Conservation (phyloP, 1,284 basidiomycete genomes). For the Boletus calvinii region DNA sequence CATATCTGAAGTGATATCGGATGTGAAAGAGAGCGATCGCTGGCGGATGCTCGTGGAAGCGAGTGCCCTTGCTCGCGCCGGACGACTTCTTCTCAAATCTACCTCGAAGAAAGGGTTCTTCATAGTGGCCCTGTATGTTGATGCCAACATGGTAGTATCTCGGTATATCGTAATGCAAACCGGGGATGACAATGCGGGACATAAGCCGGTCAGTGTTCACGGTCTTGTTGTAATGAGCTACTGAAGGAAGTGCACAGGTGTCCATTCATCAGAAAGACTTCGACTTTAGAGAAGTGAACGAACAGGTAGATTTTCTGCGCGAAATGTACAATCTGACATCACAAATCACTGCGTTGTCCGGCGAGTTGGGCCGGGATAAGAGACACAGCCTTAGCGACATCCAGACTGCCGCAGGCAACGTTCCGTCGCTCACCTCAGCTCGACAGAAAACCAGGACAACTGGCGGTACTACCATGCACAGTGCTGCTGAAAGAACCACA, state of each 20-base stretch:
- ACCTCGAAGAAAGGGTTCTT: neutral
- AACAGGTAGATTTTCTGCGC: constrained; percentile 6
- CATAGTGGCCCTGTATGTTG: neutral
- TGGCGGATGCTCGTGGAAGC: neutral
- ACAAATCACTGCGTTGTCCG: neutral
- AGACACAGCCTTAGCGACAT: neutral
- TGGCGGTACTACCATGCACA: neutral
- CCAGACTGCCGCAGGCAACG: rapidly evolving
- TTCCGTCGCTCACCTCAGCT: neutral
- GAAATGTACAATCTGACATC: constrained; percentile 8
- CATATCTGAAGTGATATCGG: constrained; percentile 3
- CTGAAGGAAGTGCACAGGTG: neutral
- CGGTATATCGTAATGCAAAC: constrained; percentile 8
- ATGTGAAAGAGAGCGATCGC: neutral
- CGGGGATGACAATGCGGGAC: neutral
- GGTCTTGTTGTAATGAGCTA: neutral
- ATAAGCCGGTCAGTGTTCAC: neutral
- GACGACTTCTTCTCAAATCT: neutral
- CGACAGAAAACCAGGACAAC: neutral
- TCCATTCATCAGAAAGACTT: constrained; percentile 6
- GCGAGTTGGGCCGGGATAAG: neutral
- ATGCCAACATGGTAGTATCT: neutral
- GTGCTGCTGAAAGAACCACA: neutral
- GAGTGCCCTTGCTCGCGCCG: neutral
- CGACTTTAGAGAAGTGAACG: rapidly evolving